Evolutionary conservation across 1,284 basidiomycete genomes (phyloP).

Genomic region (Moesziomyces parantarcticus): DNA sequence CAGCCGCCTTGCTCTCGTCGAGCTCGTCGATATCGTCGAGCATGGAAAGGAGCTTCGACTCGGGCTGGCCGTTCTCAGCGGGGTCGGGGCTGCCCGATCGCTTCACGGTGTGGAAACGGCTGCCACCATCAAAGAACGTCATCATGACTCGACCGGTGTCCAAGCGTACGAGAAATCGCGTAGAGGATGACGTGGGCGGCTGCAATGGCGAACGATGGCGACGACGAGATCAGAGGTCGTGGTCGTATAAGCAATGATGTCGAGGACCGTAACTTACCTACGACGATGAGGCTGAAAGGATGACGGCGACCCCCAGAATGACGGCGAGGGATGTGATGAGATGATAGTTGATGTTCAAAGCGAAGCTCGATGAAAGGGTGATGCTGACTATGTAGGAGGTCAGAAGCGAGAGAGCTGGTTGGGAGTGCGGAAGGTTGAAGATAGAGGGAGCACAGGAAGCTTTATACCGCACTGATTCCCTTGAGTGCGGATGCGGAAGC

Average conservation of each 20-base stretch:
- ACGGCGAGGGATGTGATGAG: too few species aligned
- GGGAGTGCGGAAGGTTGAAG: neutral
- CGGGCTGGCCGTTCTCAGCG: too few species aligned
- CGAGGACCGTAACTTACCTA: too few species aligned
- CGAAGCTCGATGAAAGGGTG: too few species aligned
- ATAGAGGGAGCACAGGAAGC: neutral
- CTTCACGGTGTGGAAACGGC: conserved; percentile 4
- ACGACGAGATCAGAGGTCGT: conserved; percentile 3
- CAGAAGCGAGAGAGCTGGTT: neutral
- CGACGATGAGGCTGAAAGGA: too few species aligned
- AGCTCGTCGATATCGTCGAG: neutral
- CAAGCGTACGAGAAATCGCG: neutral
- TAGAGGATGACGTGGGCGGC: neutral
- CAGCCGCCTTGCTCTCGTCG: neutral
- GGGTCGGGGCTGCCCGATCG: neutral
- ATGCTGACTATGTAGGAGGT: too few species aligned
- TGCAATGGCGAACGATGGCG: neutral
- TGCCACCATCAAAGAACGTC: conserved; percentile 1
- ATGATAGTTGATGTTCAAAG: too few species aligned
- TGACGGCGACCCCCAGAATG: too few species aligned
- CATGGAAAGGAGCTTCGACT: neutral
- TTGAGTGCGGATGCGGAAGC: neutral
- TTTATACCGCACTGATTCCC: neutral
- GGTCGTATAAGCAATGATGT: too few species aligned
- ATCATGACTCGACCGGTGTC: neutral